Conservation (phyloP, 352 stramenopile species). For the Pythium oligandrum region DNA sequence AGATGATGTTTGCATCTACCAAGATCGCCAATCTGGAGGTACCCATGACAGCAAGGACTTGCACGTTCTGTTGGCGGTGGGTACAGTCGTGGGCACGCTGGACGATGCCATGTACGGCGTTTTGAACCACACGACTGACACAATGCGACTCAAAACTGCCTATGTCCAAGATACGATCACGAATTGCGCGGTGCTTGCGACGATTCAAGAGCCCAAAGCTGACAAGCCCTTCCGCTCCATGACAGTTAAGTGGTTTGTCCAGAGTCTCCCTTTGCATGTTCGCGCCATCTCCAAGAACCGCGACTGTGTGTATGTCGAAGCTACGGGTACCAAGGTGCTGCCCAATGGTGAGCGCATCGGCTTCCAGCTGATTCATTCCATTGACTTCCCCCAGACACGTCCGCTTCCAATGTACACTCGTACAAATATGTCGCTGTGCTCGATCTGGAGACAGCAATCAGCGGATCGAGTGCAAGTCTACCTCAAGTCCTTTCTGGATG, state of each 20-base stretch:
- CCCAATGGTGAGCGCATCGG: conserved; percentile 43
- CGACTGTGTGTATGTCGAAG: conserved; percentile 59
- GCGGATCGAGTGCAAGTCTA: conserved; percentile 20
- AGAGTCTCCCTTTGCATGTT: conserved; percentile 35
- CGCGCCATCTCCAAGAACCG: conserved; percentile 34
- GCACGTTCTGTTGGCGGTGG: conserved; percentile 19
- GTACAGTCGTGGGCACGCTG: conserved; percentile 43
- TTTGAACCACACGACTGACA: conserved; percentile 32
- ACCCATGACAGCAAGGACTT: conserved; percentile 15
- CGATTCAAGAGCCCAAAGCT: conserved; percentile 33
- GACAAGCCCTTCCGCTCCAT: conserved; percentile 52
- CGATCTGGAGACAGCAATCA: conserved; percentile 37
- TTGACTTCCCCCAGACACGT: conserved; percentile 51
- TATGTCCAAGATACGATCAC: conserved; percentile 45
- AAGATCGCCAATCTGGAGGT: conserved; percentile 37
- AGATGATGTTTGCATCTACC: conserved; percentile 40
- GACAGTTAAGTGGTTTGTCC: conserved; percentile 62
- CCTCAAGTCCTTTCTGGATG: conserved; percentile 41
- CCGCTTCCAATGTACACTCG: conserved; percentile 29
- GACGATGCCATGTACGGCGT: conserved; percentile 64
- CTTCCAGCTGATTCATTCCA: conserved; percentile 58
- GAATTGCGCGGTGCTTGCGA: conserved; percentile 44
- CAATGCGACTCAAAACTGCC: conserved; percentile 52
- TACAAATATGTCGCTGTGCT: conserved; percentile 46
- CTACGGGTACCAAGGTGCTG: conserved; percentile 41